Evolutionary conservation across 106 monocot species (phyloP), one percentile per base, ranked within the genome.

Genomic region (Hemerocallis citrina): DNA sequence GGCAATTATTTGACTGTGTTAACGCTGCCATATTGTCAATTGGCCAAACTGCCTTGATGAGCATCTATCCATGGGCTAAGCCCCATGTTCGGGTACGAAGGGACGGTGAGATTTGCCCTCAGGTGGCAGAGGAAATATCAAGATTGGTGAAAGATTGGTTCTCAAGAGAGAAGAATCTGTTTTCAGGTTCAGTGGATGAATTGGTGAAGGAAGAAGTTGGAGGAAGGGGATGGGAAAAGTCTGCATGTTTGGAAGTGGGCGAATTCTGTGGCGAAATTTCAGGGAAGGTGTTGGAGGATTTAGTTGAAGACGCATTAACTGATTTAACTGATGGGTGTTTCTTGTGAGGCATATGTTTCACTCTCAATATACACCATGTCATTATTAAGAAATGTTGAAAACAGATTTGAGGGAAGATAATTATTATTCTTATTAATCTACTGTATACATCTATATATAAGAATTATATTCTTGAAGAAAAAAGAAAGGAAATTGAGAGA

Each of bases 1-100:
- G 75, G 68, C 79, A 92, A 15, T 55, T 85, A 9, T 99, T 99
- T 33, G 93, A 94, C 39, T 77, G 80, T 63, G 89, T 83, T 47
- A 94, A 94, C 65, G 63, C 52, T 7, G 82, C 83, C 5, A 65
- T 94, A 1, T 62, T 77, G 51, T 77, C 83, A 35, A 73, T 94
- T 9, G 77, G 74, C 1, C 55, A 36, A 22, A 24, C 39, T 56
- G 28, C 50, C 42, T 41, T 75, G 12, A 3, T 52, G 11, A 21
- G 41, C 52, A 39, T 39, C 3, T 69, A 52, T 57, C 75, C 69
- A 59, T 76, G 69, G 65, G 30, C 59, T 2, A 23, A 30, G 24
- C 12, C 59, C 30, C 46, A 20, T 40, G 10, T 12, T 11, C 41
- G 37, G n/a, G 10, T 38, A 27, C 47, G 19, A 38, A 68, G 52